Evolutionary conservation across 2,329 filamentous ascomycete genomes (phyloP).

Genomic region (Ceratocystis colombiana): DNA sequence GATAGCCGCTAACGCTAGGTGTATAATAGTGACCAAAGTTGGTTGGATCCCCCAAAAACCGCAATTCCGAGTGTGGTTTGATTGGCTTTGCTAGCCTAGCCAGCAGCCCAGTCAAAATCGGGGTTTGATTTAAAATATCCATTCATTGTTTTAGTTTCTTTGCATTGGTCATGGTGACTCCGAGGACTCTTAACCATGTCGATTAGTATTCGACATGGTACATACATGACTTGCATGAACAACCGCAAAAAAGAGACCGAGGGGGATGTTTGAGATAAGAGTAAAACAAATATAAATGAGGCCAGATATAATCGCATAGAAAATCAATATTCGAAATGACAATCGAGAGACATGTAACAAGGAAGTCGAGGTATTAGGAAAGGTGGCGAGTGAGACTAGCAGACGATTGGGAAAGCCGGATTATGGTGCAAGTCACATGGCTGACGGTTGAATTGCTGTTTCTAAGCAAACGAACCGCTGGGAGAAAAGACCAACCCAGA

Average conservation of each 20-base stretch:
- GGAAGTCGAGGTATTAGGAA: background rate
- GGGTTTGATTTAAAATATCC: background rate
- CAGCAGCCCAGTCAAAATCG: background rate
- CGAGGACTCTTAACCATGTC: constrained; percentile 5
- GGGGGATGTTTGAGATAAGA: background rate
- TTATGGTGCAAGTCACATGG: background rate
- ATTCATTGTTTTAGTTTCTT: background rate
- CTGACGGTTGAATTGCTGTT: background rate
- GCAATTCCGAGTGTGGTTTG: no score
- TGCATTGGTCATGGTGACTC: background rate
- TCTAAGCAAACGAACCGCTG: background rate
- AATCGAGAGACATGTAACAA: background rate
- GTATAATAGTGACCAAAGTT: no score
- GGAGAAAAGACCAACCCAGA: background rate
- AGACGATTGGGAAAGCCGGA: background rate
- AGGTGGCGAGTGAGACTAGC: background rate
- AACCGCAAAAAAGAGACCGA: background rate
- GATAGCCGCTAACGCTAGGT: no score
- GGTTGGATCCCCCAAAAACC: no score
- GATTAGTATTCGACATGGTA: background rate
- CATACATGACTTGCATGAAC: background rate
- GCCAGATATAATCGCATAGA: background rate
- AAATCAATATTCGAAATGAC: background rate
- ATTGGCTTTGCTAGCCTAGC: background rate
- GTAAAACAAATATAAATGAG: background rate